phyloP scores from a whole-genome alignment of 495 filamentous ascomycete genomes.

The Polyplosphaeria fusca region DNA sequence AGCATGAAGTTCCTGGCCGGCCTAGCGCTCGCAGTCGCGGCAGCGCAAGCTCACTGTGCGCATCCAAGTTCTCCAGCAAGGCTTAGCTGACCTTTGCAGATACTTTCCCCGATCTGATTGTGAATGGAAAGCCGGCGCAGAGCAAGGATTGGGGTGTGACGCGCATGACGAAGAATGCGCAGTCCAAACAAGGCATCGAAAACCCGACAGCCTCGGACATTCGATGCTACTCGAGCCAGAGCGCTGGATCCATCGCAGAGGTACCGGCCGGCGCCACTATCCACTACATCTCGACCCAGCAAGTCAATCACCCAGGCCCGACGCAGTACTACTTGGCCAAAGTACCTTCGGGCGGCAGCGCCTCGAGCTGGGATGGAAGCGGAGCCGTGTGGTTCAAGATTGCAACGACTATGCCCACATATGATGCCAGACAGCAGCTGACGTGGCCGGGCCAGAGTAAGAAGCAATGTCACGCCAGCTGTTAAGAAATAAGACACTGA shows the following conservation, averaged over 20 bases:
- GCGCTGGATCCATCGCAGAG: conserved; percentile 12
- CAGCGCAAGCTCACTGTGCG: conserved; percentile 28
- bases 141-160: conserved; percentile 30
- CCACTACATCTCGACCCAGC: conserved; percentile 30
- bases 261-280: conserved; percentile 29
- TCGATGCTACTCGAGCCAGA: conserved; percentile 23
- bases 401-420: conserved; percentile 26
- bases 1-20: conserved; percentile 19
- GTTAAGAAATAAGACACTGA: too few species aligned
- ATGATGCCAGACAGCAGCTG: conserved; percentile 30
- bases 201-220: conserved; percentile 29
- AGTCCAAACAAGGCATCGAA: conserved; percentile 31
- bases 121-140: conserved; percentile 22
- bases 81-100: conserved; percentile 7
- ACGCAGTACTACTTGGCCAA: conserved; percentile 33
- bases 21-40: conserved; percentile 15
- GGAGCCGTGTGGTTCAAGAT: conserved; percentile 32
- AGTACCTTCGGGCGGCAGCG: conserved; percentile 12
- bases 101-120: conserved; percentile 28
- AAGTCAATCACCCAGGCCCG: conserved; percentile 30
- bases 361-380: conserved; percentile 23
- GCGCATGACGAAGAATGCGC: conserved; percentile 25
- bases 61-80: not conserved
- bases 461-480: not conserved
- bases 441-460: conserved; percentile 32